phyloP scores from a whole-genome alignment of 495 filamentous ascomycete genomes.

The Halenospora varia region DNA sequence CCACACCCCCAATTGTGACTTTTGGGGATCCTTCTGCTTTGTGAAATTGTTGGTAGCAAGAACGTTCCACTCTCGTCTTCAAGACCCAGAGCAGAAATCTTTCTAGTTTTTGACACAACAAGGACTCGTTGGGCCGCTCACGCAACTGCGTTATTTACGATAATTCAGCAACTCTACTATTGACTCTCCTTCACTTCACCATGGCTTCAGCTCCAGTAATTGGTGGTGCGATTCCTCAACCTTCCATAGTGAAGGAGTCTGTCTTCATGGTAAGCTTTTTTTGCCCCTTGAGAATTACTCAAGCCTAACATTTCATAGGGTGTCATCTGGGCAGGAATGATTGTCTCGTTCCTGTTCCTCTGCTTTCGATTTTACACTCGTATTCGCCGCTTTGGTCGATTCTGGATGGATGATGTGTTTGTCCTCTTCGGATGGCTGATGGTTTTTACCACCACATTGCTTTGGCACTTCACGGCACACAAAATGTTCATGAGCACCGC shows the following conservation, averaged over 20 bases:
- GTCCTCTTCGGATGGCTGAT: neutral
- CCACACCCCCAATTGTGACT: too few relatives aligned
- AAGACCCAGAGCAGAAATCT: too few relatives aligned
- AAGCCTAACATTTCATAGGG: neutral
- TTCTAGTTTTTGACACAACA: too few relatives aligned
- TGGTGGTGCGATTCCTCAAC: too few relatives aligned
- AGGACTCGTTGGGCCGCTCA: too few relatives aligned
- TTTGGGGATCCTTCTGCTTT: too few relatives aligned
- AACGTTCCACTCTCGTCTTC: too few relatives aligned
- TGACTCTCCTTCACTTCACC: too few relatives aligned
- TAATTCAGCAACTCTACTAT: too few relatives aligned
- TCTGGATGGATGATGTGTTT: neutral
- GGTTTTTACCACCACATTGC: neutral
- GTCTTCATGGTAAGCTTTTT: neutral
- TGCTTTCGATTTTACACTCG: neutral
- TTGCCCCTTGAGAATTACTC: neutral
- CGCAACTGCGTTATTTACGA: too few relatives aligned
- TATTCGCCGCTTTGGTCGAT: neutral
- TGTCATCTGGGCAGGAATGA: neutral
- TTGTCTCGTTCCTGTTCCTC: neutral
- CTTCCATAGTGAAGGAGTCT: neutral
- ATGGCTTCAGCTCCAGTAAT: too few relatives aligned
- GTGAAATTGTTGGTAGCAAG: too few relatives aligned
- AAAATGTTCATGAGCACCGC: neutral
- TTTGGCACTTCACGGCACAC: neutral